Base-by-base conservation (phyloP, 192 early-diverging fungal species). In the Podila minutissima region DNA sequence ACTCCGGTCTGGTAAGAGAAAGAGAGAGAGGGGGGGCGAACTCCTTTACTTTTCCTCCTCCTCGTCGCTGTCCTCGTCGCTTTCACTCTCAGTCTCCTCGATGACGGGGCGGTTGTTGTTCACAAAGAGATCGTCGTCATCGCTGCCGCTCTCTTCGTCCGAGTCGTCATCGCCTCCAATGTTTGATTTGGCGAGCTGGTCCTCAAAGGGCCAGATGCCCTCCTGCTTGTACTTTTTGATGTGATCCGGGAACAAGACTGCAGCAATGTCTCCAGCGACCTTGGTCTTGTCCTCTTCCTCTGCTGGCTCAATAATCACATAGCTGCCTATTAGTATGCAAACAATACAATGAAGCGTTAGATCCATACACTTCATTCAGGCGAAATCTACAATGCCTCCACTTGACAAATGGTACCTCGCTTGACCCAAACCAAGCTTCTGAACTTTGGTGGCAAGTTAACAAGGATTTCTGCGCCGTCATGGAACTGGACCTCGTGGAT, bases 351-450 rank as follows among this genome's bases (percentile, higher is more conserved):
- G 60, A 31, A 31, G 24, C 0, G 19, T 26, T 58, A n/a, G 8
- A n/a, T 4, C 17, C 33, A 19, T 24, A 3, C 28, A 12, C 0
- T 31, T 49, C 20, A 19, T 19, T 60, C 29, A 29, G 3, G 51
- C 10, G 35, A 41, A 17, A 22, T 4, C 17, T 1, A 55, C 50
- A 17, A 22, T n/a, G 3, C 24, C 49, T 22, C 0, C 1, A 10
- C 8, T 50, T 0, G n/a, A 33, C 32, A 12, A 12, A 12, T 67
- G 48, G 69, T 83, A 88, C 94, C 94, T 83, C 92, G 83, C 82
- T 93, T 94, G 37, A 96, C 92, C 94, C 95, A 96, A 60, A 96
- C 87, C 15, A 93, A 75, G 72, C 89, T 95, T 58, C 93, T 90
- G 85, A 91, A 96, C 75, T 87, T 90, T 35, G 93, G 91, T 19